A percentile compares a stretch with the other conserved stretches of the same genome.
Evolutionary conservation across 202 grass and related monocot species (phyloP).

Genomic region (Cymbopogon flexuosus): DNA sequence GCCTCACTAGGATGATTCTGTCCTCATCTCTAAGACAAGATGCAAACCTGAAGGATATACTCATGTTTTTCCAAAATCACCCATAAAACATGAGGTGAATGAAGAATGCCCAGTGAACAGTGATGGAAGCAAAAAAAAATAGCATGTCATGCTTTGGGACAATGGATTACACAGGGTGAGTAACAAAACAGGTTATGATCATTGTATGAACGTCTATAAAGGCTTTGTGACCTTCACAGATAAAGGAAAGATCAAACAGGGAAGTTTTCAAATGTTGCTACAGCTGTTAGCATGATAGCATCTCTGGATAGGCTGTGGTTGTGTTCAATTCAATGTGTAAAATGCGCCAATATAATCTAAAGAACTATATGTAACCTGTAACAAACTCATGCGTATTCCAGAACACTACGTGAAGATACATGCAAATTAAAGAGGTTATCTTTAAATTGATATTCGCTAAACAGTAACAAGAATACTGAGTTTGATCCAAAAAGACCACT

Average conservation of each 20-base stretch:
- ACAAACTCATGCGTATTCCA: not conserved
- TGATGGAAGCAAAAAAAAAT: conserved; percentile 1
- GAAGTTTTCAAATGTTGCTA: not conserved
- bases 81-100: not conserved
- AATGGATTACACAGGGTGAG: not conserved
- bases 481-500: conserved; percentile 19
- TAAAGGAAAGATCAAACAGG: not conserved
- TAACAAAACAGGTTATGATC: conserved; percentile 8
- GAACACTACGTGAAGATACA: not conserved
- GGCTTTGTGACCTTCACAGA: not conserved
- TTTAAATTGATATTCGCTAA: not conserved
- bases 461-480: conserved; percentile 18
- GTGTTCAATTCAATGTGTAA: too few relatives aligned
- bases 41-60: not conserved
- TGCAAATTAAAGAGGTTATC: not conserved
- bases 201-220: not conserved
- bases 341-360: too few relatives aligned
- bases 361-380: not conserved
- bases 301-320: too few relatives aligned
- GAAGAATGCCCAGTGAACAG: not conserved
- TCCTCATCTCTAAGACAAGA: not conserved
- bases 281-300: too few relatives aligned
- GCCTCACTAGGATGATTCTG: not conserved
- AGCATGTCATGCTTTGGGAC: not conserved
- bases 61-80: conserved; percentile 21